Evolutionary conservation across 805 yeast genomes (phyloP).

Genomic region (Pichia heedii): DNA sequence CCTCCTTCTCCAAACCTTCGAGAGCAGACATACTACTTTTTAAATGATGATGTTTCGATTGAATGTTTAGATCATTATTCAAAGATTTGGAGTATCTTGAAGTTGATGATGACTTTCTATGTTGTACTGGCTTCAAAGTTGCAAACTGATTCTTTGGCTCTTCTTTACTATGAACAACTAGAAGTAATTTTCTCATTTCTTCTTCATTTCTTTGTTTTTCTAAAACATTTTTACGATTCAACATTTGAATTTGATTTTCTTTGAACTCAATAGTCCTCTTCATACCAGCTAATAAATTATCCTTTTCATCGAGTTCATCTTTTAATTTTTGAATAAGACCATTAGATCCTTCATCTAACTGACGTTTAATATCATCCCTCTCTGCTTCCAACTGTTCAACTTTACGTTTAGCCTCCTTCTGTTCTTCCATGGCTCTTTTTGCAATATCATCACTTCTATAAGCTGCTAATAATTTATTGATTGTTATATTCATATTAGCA

Average conservation of each 20-base stretch:
- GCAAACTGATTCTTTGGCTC: conserved; percentile 21
- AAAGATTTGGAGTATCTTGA: conserved; percentile 3
- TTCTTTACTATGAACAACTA: conserved; percentile 42
- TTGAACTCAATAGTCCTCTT: conserved; percentile 55
- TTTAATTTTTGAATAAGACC: conserved; percentile 55
- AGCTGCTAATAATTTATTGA: conserved; percentile 61
- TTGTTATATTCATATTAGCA: conserved; percentile 66
- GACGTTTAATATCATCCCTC: conserved; percentile 23
- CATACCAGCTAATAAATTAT: conserved; percentile 46
- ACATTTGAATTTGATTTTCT: conserved; percentile 51
- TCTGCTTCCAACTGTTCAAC: conserved; percentile 38
- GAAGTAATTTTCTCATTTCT: conserved; percentile 65
- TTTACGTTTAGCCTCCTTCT: conserved; percentile 30
- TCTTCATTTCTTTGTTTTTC: conserved; percentile 72
- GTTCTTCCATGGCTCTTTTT: conserved; percentile 48
- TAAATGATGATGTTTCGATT: conserved; percentile 1
- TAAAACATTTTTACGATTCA: conserved; percentile 46
- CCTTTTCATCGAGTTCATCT: conserved; percentile 56
- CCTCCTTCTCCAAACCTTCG: conserved; percentile 59
- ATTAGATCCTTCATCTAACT: conserved; percentile 55
- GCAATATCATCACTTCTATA: conserved; percentile 84
- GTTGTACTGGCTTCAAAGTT: conserved; percentile 5
- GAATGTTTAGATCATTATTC: conserved; percentile 1
- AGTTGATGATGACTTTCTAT: neutral
- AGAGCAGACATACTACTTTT: conserved; percentile 5